Evolutionary conservation across 192 early-diverging fungal genomes (phyloP), one percentile per base, ranked within the genome.

Genomic region (Funneliformis geosporum): DNA sequence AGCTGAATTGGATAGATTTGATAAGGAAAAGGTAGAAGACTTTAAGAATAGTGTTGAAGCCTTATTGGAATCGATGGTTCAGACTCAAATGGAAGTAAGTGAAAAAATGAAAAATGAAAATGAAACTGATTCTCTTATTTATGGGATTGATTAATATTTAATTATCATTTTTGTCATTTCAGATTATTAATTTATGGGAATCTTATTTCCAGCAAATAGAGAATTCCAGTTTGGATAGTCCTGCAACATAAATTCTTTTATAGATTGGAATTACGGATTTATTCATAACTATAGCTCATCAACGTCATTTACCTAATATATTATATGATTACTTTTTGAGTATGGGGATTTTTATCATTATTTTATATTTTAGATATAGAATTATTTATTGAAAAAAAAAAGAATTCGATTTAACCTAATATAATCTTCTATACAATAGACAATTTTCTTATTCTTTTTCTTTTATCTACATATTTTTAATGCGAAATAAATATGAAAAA

Each of bases 1-100:
- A 75, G 84, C 84, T 23, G 95, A 96, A 83, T 79, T 96, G 70
- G 92, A 91, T 75, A 87, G 93, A 44, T 95, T 94, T 81, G 95
- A 96, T 82, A 84, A 85, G 8, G 91, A 93, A 70, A 92, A 93
- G 50, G 91, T 95, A 33, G 88, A 90, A 59, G 95, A 96, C 77
- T 94, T 96, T 79, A 89, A 92, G 80, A 87, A 86, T 42, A 84
- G 91, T 50, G 86, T 95, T 55, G 92, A 95, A 74, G 78, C 86
- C 5, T 94, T 94, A 44, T 86, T 96, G 82, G 83, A 85, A 55
- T 90, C 90, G 38, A 91, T 95, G 87, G 87, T 96, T 67, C 89
- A 92, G 66, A 92, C 91, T 55, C 94, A 96, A 85, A 91, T 93
- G 59, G 85, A 95, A 88, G 77, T 79, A 79, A 78, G 39, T 61